Percentiles rank a stretch among this genome's conserved stretches.
phyloP scores from a whole-genome alignment of 2,329 filamentous ascomycete genomes.

The Aspergillus tanneri region DNA sequence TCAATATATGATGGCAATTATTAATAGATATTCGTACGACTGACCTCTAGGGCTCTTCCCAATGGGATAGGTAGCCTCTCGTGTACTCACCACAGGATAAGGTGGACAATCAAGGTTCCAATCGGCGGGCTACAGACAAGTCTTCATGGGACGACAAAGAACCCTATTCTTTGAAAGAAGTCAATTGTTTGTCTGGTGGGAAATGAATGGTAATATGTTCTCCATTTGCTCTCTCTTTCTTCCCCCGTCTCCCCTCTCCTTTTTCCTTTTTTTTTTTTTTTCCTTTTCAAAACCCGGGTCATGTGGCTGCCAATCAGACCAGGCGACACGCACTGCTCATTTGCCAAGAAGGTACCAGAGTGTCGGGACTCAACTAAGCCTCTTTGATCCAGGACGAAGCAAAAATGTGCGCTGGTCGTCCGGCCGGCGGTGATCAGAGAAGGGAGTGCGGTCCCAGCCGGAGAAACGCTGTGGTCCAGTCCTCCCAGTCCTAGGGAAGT shows the following conservation, averaged over 20 bases:
- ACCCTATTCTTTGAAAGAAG: too few species aligned
- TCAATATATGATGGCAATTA: neutral
- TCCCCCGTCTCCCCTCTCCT: neutral
- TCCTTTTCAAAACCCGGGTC: slow-evolving; percentile 10
- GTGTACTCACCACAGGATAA: too few species aligned
- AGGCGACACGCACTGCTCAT: slow-evolving; percentile 33
- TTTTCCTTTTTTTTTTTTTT: slow-evolving; percentile 5
- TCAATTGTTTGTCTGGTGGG: neutral
- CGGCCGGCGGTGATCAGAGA: slow-evolving; percentile 18
- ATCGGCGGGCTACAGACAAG: too few species aligned
- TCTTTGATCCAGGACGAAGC: slow-evolving; percentile 17
- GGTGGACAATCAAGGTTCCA: too few species aligned
- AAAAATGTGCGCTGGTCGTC: slow-evolving; percentile 16
- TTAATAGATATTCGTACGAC: neutral
- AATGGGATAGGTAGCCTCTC: neutral
- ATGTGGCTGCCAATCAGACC: slow-evolving; percentile 30
- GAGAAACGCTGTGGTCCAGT: slow-evolving; percentile 11
- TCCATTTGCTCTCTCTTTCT: neutral
- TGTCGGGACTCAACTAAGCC: slow-evolving; percentile 34
- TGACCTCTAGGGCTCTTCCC: neutral
- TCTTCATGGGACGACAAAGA: too few species aligned
- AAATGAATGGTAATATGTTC: neutral
- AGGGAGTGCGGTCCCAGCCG: too few species aligned
- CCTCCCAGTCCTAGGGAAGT: neutral
- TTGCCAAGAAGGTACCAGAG: slow-evolving; percentile 36